Conservation (phyloP, 257 asterid genomes). For the Nyctanthes arbortristis region DNA sequence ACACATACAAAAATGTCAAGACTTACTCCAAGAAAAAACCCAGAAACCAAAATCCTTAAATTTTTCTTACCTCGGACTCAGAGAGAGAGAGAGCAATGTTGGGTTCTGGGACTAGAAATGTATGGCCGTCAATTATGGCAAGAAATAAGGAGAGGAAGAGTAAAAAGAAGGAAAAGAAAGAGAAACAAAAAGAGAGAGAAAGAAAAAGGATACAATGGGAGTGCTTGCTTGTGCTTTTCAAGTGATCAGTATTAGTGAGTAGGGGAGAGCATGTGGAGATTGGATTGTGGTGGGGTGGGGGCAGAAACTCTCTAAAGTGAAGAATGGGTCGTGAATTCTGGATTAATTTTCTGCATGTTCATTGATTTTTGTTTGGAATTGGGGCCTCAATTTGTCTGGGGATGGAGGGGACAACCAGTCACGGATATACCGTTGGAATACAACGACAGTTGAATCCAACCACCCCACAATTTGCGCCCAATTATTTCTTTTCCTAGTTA, state of each 20-base stretch:
- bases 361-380: too few relatives aligned
- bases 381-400: slow-evolving; percentile 31
- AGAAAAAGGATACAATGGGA: neutral
- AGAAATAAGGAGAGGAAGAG: slow-evolving; percentile 15
- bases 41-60: neutral
- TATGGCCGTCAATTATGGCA: slow-evolving; percentile 48
- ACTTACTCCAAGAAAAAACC: slow-evolving; percentile 19
- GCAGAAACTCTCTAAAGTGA: too few relatives aligned
- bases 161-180: neutral
- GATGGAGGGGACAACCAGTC: slow-evolving; percentile 46
- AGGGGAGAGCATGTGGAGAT: slow-evolving; percentile 40
- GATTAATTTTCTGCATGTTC: neutral
- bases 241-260: slow-evolving; percentile 42
- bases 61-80: slow-evolving; percentile 24
- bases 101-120: slow-evolving; percentile 25
- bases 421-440: slow-evolving; percentile 66
- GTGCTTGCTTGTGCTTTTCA: slow-evolving; percentile 37
- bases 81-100: slow-evolving; percentile 13
- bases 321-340: slow-evolving; percentile 6
- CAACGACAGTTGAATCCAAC: slow-evolving; percentile 49
- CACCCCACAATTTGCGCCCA: slow-evolving; percentile 37
- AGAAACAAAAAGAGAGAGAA: slow-evolving; percentile 13
- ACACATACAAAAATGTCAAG: neutral
- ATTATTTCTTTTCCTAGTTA: neutral
- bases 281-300: slow-evolving; percentile 49